phyloP scores from a whole-genome alignment of 331 rosid genomes.

The Prunus yedoensis region DNA sequence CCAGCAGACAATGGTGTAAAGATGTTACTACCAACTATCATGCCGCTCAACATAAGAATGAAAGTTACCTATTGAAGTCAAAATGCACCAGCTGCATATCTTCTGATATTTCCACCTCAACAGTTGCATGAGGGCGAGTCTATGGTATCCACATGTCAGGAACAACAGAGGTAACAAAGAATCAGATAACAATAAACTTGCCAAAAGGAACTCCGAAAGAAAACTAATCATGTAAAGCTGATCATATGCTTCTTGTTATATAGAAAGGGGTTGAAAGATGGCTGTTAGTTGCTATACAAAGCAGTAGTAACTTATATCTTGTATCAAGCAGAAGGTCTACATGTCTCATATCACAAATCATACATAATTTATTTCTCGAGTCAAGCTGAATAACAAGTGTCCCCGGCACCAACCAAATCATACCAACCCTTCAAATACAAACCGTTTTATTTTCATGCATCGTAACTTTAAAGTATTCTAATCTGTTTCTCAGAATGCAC shows the following conservation, averaged over 20 bases:
- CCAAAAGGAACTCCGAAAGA: not conserved
- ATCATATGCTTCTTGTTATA: not conserved
- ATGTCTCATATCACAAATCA: not conserved
- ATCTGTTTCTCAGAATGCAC: constrained; percentile 13
- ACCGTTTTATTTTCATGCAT: not conserved
- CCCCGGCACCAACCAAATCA: not conserved
- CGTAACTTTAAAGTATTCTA: constrained; percentile 8
- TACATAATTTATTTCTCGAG: not conserved
- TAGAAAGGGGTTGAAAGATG: not conserved
- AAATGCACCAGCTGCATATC: constrained; percentile 99
- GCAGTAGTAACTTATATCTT: not conserved
- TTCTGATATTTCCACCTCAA: constrained; percentile 98
- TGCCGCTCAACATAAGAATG: not conserved
- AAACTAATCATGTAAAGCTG: not conserved
- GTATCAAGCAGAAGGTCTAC: not conserved
- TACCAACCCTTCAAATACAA: not conserved
- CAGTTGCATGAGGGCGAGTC: constrained; percentile 97
- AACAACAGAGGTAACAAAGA: not conserved
- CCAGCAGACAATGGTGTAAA: not conserved
- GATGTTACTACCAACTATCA: not conserved
- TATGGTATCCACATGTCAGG: constrained; percentile 34
- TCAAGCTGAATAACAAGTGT: not conserved
- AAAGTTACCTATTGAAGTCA: constrained; percentile 82
- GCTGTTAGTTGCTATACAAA: not conserved
- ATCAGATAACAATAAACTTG: not conserved